These are phyloP conservation scores for Exophiala dermatitidis DNA, from an alignment of 2,329 filamentous ascomycete species.

Conservation along the genomic window DNA sequence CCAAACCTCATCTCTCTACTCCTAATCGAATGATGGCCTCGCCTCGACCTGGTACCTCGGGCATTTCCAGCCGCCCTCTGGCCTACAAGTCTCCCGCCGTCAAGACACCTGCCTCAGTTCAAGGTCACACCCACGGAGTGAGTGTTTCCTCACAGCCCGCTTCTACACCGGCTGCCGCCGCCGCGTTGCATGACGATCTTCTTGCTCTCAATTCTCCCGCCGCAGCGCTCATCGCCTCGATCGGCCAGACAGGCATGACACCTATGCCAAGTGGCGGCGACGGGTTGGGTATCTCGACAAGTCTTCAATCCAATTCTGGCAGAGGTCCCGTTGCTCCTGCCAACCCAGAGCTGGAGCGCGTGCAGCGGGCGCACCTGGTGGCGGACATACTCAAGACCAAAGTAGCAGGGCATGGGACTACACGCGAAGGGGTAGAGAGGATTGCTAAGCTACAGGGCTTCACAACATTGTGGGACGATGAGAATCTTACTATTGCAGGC, in stretches of 20 bases:
- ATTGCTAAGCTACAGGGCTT: slow-evolving; percentile 40
- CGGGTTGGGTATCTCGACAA: slow-evolving; percentile 36
- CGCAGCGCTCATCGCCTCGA: slow-evolving; percentile 32
- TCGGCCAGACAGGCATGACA: slow-evolving; percentile 23
- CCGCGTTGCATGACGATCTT: slow-evolving; percentile 35
- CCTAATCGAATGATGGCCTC: slow-evolving; percentile 41
- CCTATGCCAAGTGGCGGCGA: slow-evolving; percentile 20
- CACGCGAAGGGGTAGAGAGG: slow-evolving; percentile 39
- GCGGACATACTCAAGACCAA: slow-evolving; percentile 36
- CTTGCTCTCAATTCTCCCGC: slow-evolving; percentile 42
- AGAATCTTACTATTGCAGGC: slow-evolving; percentile 41
- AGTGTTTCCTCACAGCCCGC: slow-evolving; percentile 38
- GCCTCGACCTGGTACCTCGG: slow-evolving; percentile 36
- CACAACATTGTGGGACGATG: slow-evolving; percentile 42
- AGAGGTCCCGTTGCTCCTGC: slow-evolving; percentile 34
- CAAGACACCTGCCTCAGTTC: slow-evolving; percentile 38
- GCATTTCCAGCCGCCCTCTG: slow-evolving; percentile 34
- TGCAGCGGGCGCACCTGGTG: slow-evolving; percentile 37
- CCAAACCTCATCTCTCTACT: slow-evolving; percentile 38
- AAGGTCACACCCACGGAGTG: slow-evolving; percentile 32
- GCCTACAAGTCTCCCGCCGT: slow-evolving; percentile 42
- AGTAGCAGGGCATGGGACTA: slow-evolving; percentile 39
- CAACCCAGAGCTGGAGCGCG: slow-evolving; percentile 38
- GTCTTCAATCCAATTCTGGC: slow-evolving; percentile 37
- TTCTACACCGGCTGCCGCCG: slow-evolving; percentile 37